Conservation (phyloP, 2,329 filamentous ascomycete species). For the Phoma sp. region DNA sequence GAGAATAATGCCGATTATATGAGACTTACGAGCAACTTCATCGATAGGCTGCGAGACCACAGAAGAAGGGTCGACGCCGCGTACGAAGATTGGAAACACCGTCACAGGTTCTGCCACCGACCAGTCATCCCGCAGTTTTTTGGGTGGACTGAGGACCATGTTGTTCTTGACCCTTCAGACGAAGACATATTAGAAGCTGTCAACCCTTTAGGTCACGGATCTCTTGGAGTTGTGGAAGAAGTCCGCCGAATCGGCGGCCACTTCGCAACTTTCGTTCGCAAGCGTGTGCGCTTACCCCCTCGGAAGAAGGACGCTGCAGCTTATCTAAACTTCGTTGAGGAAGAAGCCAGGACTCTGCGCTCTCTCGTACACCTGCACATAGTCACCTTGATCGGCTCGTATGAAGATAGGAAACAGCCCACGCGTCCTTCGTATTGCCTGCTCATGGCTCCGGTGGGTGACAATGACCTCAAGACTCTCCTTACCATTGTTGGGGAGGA, state of each 20-base stretch:
- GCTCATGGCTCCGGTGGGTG: too few species aligned
- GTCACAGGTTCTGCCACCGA: conserved; percentile 13
- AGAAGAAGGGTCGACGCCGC: conserved; percentile 26
- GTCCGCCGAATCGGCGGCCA: conserved; percentile 5
- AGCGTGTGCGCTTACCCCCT: conserved; percentile 17
- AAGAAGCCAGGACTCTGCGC: conserved; percentile 20
- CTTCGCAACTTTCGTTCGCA: conserved; percentile 19
- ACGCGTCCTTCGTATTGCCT: too few species aligned
- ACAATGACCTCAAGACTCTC: too few species aligned
- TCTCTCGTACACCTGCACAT: too few species aligned
- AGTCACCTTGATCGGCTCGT: too few species aligned
- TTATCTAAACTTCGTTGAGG: conserved; percentile 7
- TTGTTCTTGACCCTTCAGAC: neutral
- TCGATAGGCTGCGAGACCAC: conserved; percentile 25
- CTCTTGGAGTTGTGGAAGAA: conserved; percentile 23
- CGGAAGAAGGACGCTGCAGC: conserved; percentile 1
- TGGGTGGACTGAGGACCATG: neutral
- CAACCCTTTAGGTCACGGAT: conserved; percentile 16
- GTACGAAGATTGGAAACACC: conserved; percentile 23
- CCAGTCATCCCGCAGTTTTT: neutral
- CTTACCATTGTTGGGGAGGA: too few species aligned
- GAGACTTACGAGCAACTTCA: conserved; percentile 21
- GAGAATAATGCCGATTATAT: conserved; percentile 21
- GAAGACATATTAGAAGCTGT: neutral
- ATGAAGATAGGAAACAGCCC: too few species aligned